Percentiles rank a stretch among this genome's conserved stretches.
phyloP scores from a whole-genome alignment of 2,329 filamentous ascomycete species.

The Podosphaera xanthii region DNA sequence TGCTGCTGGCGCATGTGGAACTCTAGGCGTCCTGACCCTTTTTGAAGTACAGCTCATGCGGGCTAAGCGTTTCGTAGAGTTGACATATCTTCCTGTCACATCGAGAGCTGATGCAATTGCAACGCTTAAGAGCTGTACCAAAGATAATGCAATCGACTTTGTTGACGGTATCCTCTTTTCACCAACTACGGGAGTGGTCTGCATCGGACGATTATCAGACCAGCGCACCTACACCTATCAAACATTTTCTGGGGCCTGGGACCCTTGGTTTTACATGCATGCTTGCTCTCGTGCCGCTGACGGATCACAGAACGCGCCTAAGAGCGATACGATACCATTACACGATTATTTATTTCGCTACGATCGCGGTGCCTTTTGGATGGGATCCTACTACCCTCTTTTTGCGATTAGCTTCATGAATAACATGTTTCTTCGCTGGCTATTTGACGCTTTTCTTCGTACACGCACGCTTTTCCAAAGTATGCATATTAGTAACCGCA shows the following conservation, averaged over 20 bases:
- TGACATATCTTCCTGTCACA: slow-evolving; percentile 26
- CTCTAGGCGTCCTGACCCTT: slow-evolving; percentile 34
- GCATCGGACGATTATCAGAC: slow-evolving; percentile 28
- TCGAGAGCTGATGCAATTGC: slow-evolving; percentile 22
- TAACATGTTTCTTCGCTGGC: slow-evolving; percentile 31
- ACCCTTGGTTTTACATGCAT: slow-evolving; percentile 46
- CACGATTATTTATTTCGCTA: slow-evolving; percentile 36
- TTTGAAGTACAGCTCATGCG: slow-evolving; percentile 32
- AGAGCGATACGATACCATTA: slow-evolving; percentile 22
- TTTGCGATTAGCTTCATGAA: slow-evolving; percentile 31
- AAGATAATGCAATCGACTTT: slow-evolving; percentile 25
- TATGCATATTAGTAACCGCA: slow-evolving; percentile 32
- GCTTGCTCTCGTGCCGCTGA: slow-evolving; percentile 20
- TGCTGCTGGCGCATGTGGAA: slow-evolving; percentile 35
- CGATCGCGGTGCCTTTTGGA: slow-evolving; percentile 44
- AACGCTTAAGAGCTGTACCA: slow-evolving; percentile 18
- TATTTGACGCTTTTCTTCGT: slow-evolving; percentile 36
- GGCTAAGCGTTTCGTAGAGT: slow-evolving; percentile 30
- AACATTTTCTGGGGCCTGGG: slow-evolving; percentile 27
- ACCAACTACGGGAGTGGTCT: slow-evolving; percentile 25
- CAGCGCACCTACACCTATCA: slow-evolving; percentile 7
- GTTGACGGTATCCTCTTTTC: slow-evolving; percentile 35
- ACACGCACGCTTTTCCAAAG: slow-evolving; percentile 39
- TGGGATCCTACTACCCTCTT: slow-evolving; percentile 34
- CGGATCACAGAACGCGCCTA: neutral